These are phyloP conservation scores for Candida sp. DNA, from an alignment of 1,139 yeast genomes.

Conservation along the genomic window DNA sequence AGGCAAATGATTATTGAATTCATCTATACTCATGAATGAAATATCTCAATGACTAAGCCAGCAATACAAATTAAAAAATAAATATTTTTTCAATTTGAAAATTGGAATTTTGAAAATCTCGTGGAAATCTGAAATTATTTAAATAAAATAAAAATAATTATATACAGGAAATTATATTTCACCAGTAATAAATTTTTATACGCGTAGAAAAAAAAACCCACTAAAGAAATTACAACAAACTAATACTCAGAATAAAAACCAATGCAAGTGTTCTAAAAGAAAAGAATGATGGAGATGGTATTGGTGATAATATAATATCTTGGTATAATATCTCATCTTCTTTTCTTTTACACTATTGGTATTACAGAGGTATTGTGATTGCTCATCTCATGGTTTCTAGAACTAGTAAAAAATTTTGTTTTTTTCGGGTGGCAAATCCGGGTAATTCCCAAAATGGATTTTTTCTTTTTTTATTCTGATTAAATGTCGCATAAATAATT, in stretches of 20 bases:
- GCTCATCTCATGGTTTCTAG: too few species aligned
- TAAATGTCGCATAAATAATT: background rate
- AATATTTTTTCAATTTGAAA: too few species aligned
- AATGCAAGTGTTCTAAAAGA: too few species aligned
- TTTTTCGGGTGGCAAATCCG: background rate
- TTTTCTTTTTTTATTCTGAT: background rate
- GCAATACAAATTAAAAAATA: background rate
- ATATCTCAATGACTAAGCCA: background rate
- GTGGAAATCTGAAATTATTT: background rate
- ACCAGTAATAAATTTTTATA: background rate
- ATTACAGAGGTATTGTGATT: too few species aligned
- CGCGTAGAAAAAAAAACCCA: background rate
- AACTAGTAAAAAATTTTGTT: background rate
- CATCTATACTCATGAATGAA: background rate
- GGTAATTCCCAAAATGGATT: background rate
- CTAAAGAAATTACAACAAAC: background rate
- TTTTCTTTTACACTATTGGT: too few species aligned
- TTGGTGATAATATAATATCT: too few species aligned
- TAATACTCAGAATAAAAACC: background rate
- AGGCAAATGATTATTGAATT: constrained; percentile 15
- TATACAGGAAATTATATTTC: background rate
- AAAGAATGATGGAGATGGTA: too few species aligned
- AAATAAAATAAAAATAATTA: background rate
- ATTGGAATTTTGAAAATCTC: background rate
- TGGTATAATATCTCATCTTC: too few species aligned